Conservation (phyloP, 257 asterid genomes). For the Solanum raphanifolium region DNA sequence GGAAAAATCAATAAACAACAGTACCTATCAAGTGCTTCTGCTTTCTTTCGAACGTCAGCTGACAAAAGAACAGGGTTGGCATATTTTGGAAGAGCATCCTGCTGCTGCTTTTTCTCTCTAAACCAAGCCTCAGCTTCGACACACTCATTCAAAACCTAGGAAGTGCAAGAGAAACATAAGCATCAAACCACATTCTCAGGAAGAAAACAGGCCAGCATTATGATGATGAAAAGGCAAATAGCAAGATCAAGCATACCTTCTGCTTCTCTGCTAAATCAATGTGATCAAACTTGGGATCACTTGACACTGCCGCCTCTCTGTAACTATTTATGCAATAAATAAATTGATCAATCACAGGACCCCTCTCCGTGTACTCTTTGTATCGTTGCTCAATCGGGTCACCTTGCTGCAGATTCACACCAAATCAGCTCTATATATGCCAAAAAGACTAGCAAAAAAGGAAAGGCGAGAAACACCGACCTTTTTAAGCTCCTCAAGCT, state of each 20-base stretch:
- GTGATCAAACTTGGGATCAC: constrained; percentile 74
- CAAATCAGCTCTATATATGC: not conserved
- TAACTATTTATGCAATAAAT: constrained; percentile 59
- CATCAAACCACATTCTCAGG: not conserved
- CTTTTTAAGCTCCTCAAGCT: constrained; percentile 81
- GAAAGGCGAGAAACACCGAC: not conserved
- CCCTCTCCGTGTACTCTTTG: constrained; percentile 73
- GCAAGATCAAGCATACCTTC: constrained; percentile 30
- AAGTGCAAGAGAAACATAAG: not conserved
- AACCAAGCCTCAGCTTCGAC: constrained; percentile 87
- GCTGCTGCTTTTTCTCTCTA: constrained; percentile 72
- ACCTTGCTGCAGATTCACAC: constrained; percentile 59
- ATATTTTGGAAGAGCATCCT: constrained; percentile 69
- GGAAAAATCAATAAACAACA: not conserved
- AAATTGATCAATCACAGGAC: constrained; percentile 56
- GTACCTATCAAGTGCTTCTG: constrained; percentile 81
- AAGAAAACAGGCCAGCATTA: not conserved
- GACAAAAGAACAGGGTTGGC: constrained; percentile 61
- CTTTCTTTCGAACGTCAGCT: constrained; percentile 65
- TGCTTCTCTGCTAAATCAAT: constrained; percentile 69
- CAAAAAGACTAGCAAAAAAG: not conserved
- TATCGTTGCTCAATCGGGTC: constrained; percentile 81
- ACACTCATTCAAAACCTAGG: constrained; percentile 75
- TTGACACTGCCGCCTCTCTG: constrained; percentile 73
- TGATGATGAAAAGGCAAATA: not conserved